A percentile compares a stretch with the other conserved stretches of the same genome.
These are phyloP conservation scores for Xylaria scruposa DNA, from an alignment of 495 filamentous ascomycete species.

Conservation along the genomic window DNA sequence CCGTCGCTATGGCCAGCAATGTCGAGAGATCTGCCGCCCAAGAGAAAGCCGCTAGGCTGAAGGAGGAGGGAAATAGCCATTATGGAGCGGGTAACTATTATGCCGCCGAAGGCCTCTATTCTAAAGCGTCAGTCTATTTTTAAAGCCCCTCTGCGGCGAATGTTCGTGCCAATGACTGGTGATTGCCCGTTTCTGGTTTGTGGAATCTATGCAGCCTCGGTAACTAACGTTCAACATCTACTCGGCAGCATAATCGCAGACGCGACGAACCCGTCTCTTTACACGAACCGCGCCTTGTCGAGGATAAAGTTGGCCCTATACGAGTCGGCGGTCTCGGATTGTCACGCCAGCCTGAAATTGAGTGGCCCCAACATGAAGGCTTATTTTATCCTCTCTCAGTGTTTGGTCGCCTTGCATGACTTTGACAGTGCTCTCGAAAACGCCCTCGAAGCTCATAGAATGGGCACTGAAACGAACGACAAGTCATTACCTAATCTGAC, in stretches of 20 bases:
- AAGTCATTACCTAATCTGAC: constrained; percentile 71
- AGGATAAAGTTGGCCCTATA: constrained; percentile 74
- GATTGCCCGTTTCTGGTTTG: neutral
- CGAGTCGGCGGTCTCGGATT: constrained; percentile 82
- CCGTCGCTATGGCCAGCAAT: constrained; percentile 26
- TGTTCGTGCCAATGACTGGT: neutral
- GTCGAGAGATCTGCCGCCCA: constrained; percentile 35
- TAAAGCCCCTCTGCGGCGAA: neutral
- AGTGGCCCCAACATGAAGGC: constrained; percentile 76
- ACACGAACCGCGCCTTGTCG: constrained; percentile 90
- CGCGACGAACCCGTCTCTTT: constrained; percentile 65
- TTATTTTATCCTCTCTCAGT: constrained; percentile 82
- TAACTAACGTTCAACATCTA: constrained; percentile 12
- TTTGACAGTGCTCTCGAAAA: constrained; percentile 76
- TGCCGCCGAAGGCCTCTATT: constrained; percentile 79
- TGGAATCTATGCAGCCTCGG: neutral
- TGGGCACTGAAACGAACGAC: constrained; percentile 66
- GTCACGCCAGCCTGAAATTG: constrained; percentile 73
- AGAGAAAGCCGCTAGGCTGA: constrained; percentile 41
- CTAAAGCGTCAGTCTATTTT: constrained; percentile 72
- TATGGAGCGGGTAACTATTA: constrained; percentile 74
- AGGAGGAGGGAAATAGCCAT: constrained; percentile 67
- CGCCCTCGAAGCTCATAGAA: constrained; percentile 74
- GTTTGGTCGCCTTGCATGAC: constrained; percentile 75
- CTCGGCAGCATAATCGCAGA: constrained; percentile 62